Conservation (phyloP, 768 basidiomycete genomes). For the Boletus rubroflammeus region DNA sequence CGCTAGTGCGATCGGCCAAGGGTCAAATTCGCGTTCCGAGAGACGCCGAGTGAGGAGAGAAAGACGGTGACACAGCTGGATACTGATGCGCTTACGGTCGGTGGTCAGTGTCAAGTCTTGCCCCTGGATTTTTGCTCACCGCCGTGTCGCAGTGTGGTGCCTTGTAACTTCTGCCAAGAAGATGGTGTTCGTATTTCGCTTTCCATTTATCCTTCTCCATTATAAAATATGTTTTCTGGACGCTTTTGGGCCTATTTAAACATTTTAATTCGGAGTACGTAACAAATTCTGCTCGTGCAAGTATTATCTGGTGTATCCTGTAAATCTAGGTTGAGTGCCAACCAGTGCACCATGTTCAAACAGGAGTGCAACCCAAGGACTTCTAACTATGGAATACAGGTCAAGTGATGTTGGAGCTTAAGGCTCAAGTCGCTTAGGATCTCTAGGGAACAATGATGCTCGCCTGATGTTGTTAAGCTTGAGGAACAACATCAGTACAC, state of each 20-base stretch:
- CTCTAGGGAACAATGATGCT: slow-evolving; percentile 92
- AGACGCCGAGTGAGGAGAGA: slow-evolving; percentile 59
- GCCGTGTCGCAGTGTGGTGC: slow-evolving; percentile 11
- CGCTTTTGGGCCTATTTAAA: slow-evolving; percentile 12
- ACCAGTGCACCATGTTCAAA: slow-evolving; percentile 6
- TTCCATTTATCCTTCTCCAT: slow-evolving; percentile 17
- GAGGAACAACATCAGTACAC: slow-evolving; percentile 96
- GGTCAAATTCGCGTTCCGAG: slow-evolving; percentile 45
- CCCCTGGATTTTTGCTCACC: slow-evolving; percentile 2
- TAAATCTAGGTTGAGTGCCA: slow-evolving; percentile 15
- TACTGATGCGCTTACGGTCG: not conserved
- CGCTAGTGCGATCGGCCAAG: slow-evolving; percentile 52
- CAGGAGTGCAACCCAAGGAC: not conserved
- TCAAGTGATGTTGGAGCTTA: slow-evolving; percentile 31
- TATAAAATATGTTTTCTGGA: slow-evolving; percentile 25
- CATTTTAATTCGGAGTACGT: slow-evolving; percentile 27
- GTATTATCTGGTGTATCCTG: slow-evolving; percentile 13
- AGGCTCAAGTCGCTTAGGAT: slow-evolving; percentile 92
- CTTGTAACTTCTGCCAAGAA: slow-evolving; percentile 19
- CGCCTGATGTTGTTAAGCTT: slow-evolving; percentile 94
- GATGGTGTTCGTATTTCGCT: slow-evolving; percentile 25
- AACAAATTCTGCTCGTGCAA: slow-evolving; percentile 15
- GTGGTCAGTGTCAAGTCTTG: slow-evolving; percentile 13
- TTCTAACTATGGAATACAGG: not conserved
- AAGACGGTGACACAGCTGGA: slow-evolving; percentile 25